These are phyloP conservation scores for Quercus gilva DNA, from an alignment of 306 rosid species.

Conservation along the genomic window DNA sequence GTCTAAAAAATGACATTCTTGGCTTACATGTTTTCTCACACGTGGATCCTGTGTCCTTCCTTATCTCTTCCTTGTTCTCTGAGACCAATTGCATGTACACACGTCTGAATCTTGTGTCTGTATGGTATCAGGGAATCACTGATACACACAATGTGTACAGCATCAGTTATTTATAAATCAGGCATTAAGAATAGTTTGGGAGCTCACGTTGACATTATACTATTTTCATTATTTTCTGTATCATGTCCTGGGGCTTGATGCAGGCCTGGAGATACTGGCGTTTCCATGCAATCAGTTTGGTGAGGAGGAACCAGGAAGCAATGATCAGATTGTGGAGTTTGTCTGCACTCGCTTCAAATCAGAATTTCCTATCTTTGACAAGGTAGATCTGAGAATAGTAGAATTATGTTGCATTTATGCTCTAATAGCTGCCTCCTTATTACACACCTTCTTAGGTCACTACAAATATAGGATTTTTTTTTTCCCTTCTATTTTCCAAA, in stretches of 20 bases:
- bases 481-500: background rate
- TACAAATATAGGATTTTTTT: background rate
- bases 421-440: background rate
- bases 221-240: background rate
- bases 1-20: background rate
- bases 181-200: background rate
- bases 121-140: background rate
- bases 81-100: background rate
- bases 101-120: background rate
- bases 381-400: conserved; percentile 37
- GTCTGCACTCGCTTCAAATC: conserved; percentile 87
- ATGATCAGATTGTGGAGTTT: conserved; percentile 69
- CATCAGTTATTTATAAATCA: background rate
- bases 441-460: background rate
- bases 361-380: conserved; percentile 81
- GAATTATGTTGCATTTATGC: background rate
- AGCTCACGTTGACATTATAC: background rate
- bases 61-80: background rate
- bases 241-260: conserved; percentile 1
- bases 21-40: background rate
- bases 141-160: background rate
- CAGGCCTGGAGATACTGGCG: conserved; percentile 81
- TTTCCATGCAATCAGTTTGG: conserved; percentile 93
- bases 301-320: conserved; percentile 80
- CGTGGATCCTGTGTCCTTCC: background rate